These are phyloP conservation scores for Talaromyces marneffei DNA, from an alignment of 2,329 filamentous ascomycete genomes.

Conservation along the genomic window DNA sequence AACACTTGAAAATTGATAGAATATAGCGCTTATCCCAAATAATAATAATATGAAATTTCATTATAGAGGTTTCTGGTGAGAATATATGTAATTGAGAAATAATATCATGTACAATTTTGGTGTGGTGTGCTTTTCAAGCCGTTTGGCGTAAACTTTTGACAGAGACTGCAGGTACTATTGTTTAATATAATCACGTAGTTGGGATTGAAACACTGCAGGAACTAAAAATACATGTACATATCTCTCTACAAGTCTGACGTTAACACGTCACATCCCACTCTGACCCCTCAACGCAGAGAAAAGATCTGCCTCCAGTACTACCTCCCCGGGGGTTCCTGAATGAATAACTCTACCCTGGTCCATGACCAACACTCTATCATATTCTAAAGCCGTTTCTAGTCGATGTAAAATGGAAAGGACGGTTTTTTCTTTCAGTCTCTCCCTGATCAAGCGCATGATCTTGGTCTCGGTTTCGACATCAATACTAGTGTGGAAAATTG, in stretches of 20 bases:
- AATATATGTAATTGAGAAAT: too few species aligned
- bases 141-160: too few species aligned
- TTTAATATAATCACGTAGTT: too few species aligned
- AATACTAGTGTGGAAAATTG: neutral
- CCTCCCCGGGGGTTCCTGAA: neutral
- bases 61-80: too few species aligned
- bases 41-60: too few species aligned
- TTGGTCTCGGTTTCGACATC: neutral
- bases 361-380: neutral
- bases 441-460: constrained; percentile 1
- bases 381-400: neutral
- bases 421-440: neutral
- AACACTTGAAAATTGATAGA: too few species aligned
- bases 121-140: too few species aligned
- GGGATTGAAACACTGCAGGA: neutral
- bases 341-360: neutral
- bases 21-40: too few species aligned
- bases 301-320: neutral
- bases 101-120: too few species aligned
- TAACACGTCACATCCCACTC: neutral
- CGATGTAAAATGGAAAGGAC: neutral
- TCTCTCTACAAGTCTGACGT: neutral
- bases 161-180: neutral
- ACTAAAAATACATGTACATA: neutral
- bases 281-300: neutral